Evolutionary conservation across 495 filamentous ascomycete genomes (phyloP), one percentile per base, ranked within the genome.

Genomic region (Hypoxylon crocopeplum): DNA sequence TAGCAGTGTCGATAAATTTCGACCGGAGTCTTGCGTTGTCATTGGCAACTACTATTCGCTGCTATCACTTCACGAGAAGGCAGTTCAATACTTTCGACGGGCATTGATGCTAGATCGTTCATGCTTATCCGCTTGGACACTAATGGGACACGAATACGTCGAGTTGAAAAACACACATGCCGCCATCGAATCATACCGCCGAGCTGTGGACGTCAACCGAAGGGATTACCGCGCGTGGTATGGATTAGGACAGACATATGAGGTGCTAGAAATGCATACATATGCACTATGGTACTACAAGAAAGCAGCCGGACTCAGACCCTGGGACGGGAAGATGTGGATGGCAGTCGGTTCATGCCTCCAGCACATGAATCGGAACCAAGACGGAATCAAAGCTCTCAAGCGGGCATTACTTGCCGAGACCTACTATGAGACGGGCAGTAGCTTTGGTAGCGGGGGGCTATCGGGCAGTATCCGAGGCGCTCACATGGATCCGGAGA

Each of bases 161-260:
- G 95, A 99, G 70, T 88, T 99, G 77, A 99, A 98, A 66, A 99
- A 99, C 66, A 99, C 95, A 0, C 95, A 99, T 66, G 93, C 95
- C 0, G 95, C 95, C 12, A 98, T 99, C 57, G 95, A 99, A 71
- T 92, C 89, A 7, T 99, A 99, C 66, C 88, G 95, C 3, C 88
- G 95, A 12, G 95, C 95, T 1, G 95, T 99, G 3, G 95, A 98
- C 62, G 88, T 93, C 68, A 98, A 99, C 70, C 87, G 94, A 36
- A 90, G 93, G 68, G 95, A 99, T 68, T 98, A 97, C 73, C 89
- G 95, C 42, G 95, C 95, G 12, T 99, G 95, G 95, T 98, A 98
- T 70, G 94, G 95, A 45, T 80, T 99, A 0, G 95, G 95, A 5
- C 93, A 98, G 68, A 94, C 93, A 0, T 99, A 99, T 64, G 95